A percentile compares a stretch with the other conserved stretches of the same genome.
These are phyloP conservation scores for Angomonas deanei DNA, from an alignment of 208 protist species.

Conservation along the genomic window DNA sequence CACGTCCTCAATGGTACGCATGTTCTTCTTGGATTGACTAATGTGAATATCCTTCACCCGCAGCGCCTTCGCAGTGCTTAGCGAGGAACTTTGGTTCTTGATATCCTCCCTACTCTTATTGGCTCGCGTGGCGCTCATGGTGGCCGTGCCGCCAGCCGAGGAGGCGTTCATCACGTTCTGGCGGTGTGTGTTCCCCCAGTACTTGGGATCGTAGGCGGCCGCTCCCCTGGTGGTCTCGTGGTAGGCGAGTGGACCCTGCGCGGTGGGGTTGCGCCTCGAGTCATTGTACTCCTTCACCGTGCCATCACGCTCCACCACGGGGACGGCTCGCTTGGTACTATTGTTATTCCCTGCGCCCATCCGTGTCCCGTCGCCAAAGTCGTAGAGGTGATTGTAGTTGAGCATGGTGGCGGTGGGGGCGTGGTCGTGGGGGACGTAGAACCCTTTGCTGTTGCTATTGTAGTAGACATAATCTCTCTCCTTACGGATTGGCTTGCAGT, in stretches of 20 bases:
- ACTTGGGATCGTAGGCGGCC: not conserved
- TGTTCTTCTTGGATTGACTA: slow-evolving; percentile 32
- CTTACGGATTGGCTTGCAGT: slow-evolving; percentile 22
- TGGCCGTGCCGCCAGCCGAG: not conserved
- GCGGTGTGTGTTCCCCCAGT: slow-evolving; percentile 2
- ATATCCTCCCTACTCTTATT: slow-evolving; percentile 20
- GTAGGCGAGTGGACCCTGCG: slow-evolving; percentile 15
- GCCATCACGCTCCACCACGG: not conserved
- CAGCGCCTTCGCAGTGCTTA: slow-evolving; percentile 45
- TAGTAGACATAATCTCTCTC: slow-evolving; percentile 71
- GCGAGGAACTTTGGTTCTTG: slow-evolving; percentile 26
- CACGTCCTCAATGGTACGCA: slow-evolving; percentile 64
- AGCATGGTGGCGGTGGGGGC: slow-evolving; percentile 38
- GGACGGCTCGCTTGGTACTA: slow-evolving; percentile 9
- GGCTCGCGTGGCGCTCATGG: slow-evolving; percentile 5
- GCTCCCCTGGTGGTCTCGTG: slow-evolving; percentile 16
- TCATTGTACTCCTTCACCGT: not conserved
- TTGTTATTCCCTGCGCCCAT: slow-evolving; percentile 20
- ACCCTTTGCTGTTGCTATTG: slow-evolving; percentile 83
- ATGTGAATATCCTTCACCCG: slow-evolving; percentile 34
- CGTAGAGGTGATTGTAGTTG: slow-evolving; percentile 83
- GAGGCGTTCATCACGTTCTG: not conserved
- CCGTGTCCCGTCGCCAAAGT: slow-evolving; percentile 73
- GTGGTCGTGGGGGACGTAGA: slow-evolving; percentile 65
- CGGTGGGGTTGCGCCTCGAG: slow-evolving; percentile 26